Base-by-base conservation (phyloP, 2,329 filamentous ascomycete genomes). In the Cladophialophora chaetospira region DNA sequence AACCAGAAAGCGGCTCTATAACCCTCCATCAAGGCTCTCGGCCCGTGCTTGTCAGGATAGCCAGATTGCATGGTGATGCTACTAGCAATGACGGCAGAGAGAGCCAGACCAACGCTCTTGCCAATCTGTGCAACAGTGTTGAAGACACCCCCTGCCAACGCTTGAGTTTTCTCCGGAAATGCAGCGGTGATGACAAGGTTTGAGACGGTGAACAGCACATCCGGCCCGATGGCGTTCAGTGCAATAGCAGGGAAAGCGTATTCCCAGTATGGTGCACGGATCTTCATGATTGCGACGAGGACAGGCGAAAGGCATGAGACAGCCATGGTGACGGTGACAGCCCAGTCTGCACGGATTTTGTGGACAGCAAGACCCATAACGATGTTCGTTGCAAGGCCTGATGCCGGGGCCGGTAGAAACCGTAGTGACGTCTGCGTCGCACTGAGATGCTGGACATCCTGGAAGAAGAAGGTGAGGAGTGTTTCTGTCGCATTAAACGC, bases 111-210 rank as follows among this genome's bases (percentile, higher is more conserved):
- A 1, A 84, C 72, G 0, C 79, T 77, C 15, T 75, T 79, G 0
- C 83, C 83, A 49, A 86, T 79, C 60, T 86, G 82, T 0, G 77
- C 71, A 0, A 80, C 72, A 0, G 82, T 84, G 58, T 84, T 85
- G 68, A 86, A 86, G 0, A 87, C 82, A 0, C 81, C 83, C 0
- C 84, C 84, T 0, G 82, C 83, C 0, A 87, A 71, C 0, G 80
- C 81, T 56, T 86, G 83, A 0, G 76, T 84, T 5, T 81, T 71
- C 13, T 76, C 72, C 0, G 81, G 78, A 60, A 85, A 86, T 2
- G 73, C 76, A 10, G 81, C 77, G 0, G 78, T 77, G 10, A 85
- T 77, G 3, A 67, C 70, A 19, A 86, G 74, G 23, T 81, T 72
- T 0, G 77, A 80, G 2, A 86, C 76, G 0, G 80, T 85, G 65